A percentile compares a stretch with the other conserved stretches of the same genome.
Conservation (phyloP, 1,284 basidiomycete species). For the Ceraceosorus guamensis region DNA sequence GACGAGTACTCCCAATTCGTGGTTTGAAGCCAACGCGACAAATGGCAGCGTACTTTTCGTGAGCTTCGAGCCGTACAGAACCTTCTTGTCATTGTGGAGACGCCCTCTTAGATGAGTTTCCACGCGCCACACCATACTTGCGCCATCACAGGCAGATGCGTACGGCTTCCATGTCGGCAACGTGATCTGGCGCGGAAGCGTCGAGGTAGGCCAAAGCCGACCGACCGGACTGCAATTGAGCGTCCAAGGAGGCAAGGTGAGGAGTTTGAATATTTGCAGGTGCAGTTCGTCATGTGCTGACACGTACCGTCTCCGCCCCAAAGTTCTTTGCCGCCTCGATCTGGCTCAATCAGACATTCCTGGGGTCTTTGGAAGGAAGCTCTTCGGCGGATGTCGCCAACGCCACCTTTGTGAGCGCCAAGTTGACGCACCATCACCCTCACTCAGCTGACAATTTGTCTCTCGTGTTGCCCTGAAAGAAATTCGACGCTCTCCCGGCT, state of each 20-base stretch:
- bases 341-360: constrained; percentile 57
- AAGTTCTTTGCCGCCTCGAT: constrained; percentile 68
- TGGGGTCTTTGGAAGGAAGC: constrained; percentile 61
- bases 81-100: no score
- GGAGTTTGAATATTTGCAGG: no score
- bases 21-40: constrained; percentile 48
- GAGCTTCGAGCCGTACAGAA: no score
- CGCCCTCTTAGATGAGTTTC: no score
- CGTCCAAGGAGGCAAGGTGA: no score
- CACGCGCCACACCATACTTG: no score
- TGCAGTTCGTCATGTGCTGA: no score
- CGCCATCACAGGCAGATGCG: constrained; percentile 46
- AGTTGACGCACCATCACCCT: no score
- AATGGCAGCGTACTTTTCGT: constrained; percentile 51
- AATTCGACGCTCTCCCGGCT: constrained; percentile 53
- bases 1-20: constrained; percentile 3
- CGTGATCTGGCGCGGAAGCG: no score
- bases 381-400: constrained; percentile 19
- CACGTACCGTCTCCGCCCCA: constrained; percentile 29
- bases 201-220: no score
- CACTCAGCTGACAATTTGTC: no score
- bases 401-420: not conserved
- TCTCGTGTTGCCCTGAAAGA: constrained; percentile 48
- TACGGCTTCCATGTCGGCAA: constrained; percentile 54
- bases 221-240: no score